A percentile compares a stretch with the other conserved stretches of the same genome.
These are phyloP conservation scores for Cystofilobasidium macerans DNA, from an alignment of 768 basidiomycete genomes.

Conservation along the genomic window DNA sequence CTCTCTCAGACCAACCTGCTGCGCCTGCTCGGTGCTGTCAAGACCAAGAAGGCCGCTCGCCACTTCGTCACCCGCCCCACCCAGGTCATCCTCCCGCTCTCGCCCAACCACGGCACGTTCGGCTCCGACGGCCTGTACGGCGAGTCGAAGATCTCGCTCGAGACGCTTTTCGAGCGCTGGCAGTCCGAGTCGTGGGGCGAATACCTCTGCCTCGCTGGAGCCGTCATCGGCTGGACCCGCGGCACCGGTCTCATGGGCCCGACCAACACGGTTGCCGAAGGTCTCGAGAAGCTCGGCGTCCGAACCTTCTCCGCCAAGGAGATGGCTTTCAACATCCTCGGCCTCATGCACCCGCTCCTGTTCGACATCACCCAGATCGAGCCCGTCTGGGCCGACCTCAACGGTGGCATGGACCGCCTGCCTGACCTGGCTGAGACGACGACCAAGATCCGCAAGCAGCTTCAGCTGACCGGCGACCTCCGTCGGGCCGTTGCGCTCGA, in stretches of 20 bases:
- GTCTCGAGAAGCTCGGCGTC: conserved; percentile 82
- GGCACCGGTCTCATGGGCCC: conserved; percentile 95
- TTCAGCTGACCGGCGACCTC: conserved; percentile 79
- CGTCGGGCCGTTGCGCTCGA: conserved; percentile 88
- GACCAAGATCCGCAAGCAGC: conserved; percentile 63
- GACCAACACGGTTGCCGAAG: conserved; percentile 86
- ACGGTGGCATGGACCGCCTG: conserved; percentile 95
- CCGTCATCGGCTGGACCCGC: conserved; percentile 99
- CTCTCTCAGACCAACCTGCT: conserved; percentile 62
- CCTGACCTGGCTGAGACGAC: conserved; percentile 90
- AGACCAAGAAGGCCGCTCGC: conserved; percentile 92
- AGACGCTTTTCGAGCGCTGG: conserved; percentile 98
- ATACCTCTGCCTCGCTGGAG: conserved; percentile 93
- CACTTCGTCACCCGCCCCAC: conserved; percentile 94
- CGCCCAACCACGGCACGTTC: conserved; percentile 95
- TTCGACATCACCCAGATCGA: conserved; percentile 99
- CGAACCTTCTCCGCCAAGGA: conserved; percentile 99
- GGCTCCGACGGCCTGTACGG: conserved; percentile 97
- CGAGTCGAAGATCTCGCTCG: conserved; percentile 94
- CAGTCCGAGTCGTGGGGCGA: conserved; percentile 97
- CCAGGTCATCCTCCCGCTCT: conserved; percentile 93
- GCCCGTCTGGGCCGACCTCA: conserved; percentile 97
- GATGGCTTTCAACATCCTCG: conserved; percentile 99
- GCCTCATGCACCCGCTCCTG: conserved; percentile 95
- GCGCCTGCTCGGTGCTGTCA: conserved; percentile 90